Base-by-base conservation (phyloP, 352 stramenopile species). In the Globisporangium emineosum region DNA sequence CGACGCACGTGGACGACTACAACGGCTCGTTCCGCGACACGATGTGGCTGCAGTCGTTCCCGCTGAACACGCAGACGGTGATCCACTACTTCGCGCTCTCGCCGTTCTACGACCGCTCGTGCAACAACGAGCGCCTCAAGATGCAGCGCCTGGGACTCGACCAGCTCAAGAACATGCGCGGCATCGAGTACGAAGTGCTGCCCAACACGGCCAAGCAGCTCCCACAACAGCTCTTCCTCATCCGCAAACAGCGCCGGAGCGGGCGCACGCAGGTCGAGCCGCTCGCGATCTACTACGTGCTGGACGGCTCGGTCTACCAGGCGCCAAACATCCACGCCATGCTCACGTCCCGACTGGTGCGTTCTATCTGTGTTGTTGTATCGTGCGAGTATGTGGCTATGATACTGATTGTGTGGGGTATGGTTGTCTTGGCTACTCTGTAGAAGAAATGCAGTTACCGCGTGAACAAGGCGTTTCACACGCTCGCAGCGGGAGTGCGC, bases 81-180 rank as follows among this genome's bases (percentile, higher is more conserved):
- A 70, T 96, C 60, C 87, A 96, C 72, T 96, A 96, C 74, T 90
- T 96, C 57, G 86, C 87, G 59, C 73, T 93, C 47, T 94, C 85
- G 21, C 87, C 84, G 21, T 96, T 94, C 66, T 96, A 96, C 78
- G 87, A 96, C 67, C 87, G 83, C 27, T 91, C 76, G 60, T 96
- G 86, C 65, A 96, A 96, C 79, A 96, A 96, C 64, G 89, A 95
- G 76, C 83, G 88, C 8, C 76, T 96, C 55, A 94, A 94, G 76
- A 95, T 95, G 89, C 89, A 96, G 78, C 85, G 87, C 1, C 76
- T 94, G 10, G 85, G 81, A 4, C 72, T 94, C 27, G 89, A 96
- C 62, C 83, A 95, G 74, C 79, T 96, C 66, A 90, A 91, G 62
- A 93, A 88, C 64, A 86, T 96, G 77, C 82, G 81, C 49, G 89